These are phyloP conservation scores for Rhynchosporium secalis DNA, from an alignment of 2,329 filamentous ascomycete species.

Conservation along the genomic window DNA sequence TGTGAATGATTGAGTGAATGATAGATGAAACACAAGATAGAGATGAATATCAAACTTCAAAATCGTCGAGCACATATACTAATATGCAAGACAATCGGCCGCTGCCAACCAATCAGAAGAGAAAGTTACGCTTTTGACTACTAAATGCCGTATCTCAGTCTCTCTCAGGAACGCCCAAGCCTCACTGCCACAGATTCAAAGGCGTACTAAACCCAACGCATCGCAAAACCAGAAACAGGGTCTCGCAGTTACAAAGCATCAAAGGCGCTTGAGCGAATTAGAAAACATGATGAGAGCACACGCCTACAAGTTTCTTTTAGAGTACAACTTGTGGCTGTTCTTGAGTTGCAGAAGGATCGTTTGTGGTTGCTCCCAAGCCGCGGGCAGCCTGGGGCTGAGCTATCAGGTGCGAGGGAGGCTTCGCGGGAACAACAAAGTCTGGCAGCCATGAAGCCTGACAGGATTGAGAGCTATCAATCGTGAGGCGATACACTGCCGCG, in stretches of 20 bases:
- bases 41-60: neutral
- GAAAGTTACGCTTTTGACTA: neutral
- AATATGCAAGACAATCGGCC: slow-evolving; percentile 9
- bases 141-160: slow-evolving; percentile 2
- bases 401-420: neutral
- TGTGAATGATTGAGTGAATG: too few species aligned
- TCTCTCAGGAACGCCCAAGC: slow-evolving; percentile 7
- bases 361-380: neutral
- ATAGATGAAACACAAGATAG: neutral
- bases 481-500: slow-evolving; percentile 10
- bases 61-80: neutral
- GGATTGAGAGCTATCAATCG: slow-evolving; percentile 3
- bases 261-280: neutral
- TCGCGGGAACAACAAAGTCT: slow-evolving; percentile 7
- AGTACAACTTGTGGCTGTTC: neutral
- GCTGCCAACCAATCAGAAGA: neutral
- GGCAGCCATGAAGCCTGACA: slow-evolving; percentile 5
- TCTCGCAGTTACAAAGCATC: neutral
- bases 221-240: neutral
- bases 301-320: neutral
- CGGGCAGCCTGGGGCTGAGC: slow-evolving; percentile 11
- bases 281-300: neutral
- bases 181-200: slow-evolving; percentile 1
- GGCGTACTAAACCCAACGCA: neutral
- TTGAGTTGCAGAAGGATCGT: neutral